Evolutionary conservation across 805 yeast species (phyloP), one percentile per base, ranked within the genome.

Genomic region (Starmerella apicola): DNA sequence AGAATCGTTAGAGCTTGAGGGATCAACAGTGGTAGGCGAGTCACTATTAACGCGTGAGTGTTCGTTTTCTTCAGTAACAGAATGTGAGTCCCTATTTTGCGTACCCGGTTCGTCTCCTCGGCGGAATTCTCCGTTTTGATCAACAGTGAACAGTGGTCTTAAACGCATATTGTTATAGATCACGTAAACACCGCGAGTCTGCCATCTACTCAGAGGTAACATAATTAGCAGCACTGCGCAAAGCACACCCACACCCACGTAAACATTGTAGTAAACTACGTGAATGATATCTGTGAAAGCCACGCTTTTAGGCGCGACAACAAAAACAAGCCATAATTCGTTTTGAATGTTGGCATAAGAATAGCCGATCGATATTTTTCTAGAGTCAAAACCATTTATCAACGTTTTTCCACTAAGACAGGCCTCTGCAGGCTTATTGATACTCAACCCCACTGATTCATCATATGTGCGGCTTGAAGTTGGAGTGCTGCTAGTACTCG

Each of bases 161-260:
- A 40, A 41, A 20, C 39, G 38, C 53, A 52, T 49, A 27, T 45
- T 46, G 19, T 47, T 42, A 42, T 51, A 52, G 21, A 52, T 49
- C n/a, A 42, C 30, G 36, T 52, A 52, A 5, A 52, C 34, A 3
- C 54, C 52, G 4, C 45, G 32, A 2, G 56, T 52, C 38, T 50
- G 52, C 44, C 43, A 39, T 2, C 51, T 35, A 24, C 56, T 51
- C 8, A 49, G 34, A 3, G 56, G 56, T 2, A 50, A 33, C 20
- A 51, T 36, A 7, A 51, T 37, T 7, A 51, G 33, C n/a, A 51
- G 31, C 7, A 51, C 44, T 7, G 50, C 51, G 10, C 54, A 53
- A 2, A 52, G 36, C 19, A 52, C 45, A 8, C 54, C 56, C 5
- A 37, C 33, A 12, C 44, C 51, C 1, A 51, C 48, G 13, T 51